phyloP scores from a whole-genome alignment of 768 basidiomycete species.

The Galerina sulciceps region DNA sequence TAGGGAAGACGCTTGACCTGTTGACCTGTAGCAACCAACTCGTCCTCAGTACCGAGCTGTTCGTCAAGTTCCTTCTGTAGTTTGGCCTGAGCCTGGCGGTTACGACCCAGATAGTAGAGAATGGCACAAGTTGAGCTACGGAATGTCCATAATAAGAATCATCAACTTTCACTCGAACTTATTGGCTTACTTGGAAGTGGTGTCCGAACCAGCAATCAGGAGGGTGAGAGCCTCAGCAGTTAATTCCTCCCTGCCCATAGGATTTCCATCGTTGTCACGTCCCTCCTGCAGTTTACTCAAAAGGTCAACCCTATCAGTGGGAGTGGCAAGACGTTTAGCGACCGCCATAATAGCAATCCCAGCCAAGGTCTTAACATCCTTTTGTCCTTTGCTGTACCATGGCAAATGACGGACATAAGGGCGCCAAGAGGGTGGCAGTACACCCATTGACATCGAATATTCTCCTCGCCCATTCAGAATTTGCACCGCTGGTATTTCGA shows the following conservation, averaged over 20 bases:
- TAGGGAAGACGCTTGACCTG: conserved; percentile 78
- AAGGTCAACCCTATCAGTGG: conserved; percentile 78
- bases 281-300: conserved; percentile 80
- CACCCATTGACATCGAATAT: conserved; percentile 84
- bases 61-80: conserved; percentile 80
- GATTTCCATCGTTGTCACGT: conserved; percentile 79
- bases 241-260: conserved; percentile 80
- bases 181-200: conserved; percentile 81
- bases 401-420: conserved; percentile 68
- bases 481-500: conserved; percentile 76
- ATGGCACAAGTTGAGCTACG: conserved; percentile 87
- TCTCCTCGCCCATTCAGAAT: conserved; percentile 91
- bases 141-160: not conserved
- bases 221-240: conserved; percentile 89
- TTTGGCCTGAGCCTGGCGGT: conserved; percentile 66
- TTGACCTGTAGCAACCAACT: conserved; percentile 63
- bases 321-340: conserved; percentile 69
- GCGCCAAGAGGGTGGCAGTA: conserved; percentile 72
- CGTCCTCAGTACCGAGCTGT: conserved; percentile 58
- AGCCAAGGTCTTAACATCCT: conserved; percentile 73
- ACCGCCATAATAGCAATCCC: conserved; percentile 83
- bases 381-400: conserved; percentile 73
- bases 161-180: not conserved
- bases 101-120: conserved; percentile 77
- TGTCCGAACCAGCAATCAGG: conserved; percentile 89